Conservation (phyloP, 164 flowering plant genomes). For the Amborella trichopoda region DNA sequence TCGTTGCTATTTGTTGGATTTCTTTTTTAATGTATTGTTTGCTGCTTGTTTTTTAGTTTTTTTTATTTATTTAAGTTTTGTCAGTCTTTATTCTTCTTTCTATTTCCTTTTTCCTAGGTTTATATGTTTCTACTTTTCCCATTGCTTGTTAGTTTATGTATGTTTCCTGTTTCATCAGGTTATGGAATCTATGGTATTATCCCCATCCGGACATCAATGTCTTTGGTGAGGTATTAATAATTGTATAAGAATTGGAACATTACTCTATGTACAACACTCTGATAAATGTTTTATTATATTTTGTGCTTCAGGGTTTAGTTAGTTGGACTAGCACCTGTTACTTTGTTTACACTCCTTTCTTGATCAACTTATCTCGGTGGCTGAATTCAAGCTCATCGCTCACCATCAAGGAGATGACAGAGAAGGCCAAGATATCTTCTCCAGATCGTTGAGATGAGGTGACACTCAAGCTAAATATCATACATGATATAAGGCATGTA, state of each 20-base stretch:
- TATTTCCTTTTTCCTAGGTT: not conserved
- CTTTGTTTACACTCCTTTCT: slow-evolving; percentile 71
- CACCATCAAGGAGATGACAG: no score
- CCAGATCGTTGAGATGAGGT: no score
- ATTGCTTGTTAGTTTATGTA: no score
- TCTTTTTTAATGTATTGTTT: no score
- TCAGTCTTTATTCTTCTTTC: not conserved
- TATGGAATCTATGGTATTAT: slow-evolving; percentile 75
- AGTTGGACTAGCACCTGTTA: slow-evolving; percentile 85
- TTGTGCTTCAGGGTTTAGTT: slow-evolving; percentile 53
- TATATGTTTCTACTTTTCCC: not conserved
- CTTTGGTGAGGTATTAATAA: slow-evolving; percentile 51
- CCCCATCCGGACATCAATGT: slow-evolving; percentile 64
- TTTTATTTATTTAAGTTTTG: no score
- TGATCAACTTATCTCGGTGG: slow-evolving; percentile 65
- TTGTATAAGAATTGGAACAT: no score
- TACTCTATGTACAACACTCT: not conserved
- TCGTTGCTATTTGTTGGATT: not conserved
- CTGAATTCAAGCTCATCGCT: no score
- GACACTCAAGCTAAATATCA: no score
- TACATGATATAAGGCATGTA: no score
- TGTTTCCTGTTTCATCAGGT: slow-evolving; percentile 22
- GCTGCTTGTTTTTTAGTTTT: no score
- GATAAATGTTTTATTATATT: not conserved
- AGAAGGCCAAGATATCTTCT: no score